A percentile compares a stretch with the other conserved stretches of the same genome.
phyloP scores from a whole-genome alignment of 2,329 filamentous ascomycete genomes.

The Knoxdaviesia capensis region DNA sequence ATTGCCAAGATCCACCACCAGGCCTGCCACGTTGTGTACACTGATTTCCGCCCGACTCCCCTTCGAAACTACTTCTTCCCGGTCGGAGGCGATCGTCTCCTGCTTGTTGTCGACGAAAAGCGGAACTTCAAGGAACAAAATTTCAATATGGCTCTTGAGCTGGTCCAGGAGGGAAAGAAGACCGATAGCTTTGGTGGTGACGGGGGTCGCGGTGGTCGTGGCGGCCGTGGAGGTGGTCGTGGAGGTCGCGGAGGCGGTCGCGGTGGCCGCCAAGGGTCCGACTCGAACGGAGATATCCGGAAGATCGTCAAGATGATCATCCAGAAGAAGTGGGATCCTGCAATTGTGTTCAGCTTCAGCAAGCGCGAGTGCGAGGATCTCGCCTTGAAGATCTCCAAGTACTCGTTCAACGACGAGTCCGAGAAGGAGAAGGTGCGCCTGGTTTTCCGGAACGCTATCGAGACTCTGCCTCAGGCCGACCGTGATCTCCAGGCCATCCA shows the following conservation, averaged over 20 bases:
- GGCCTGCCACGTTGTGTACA: slow-evolving; percentile 97
- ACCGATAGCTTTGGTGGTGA: slow-evolving; percentile 36
- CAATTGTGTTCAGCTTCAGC: slow-evolving; percentile 99
- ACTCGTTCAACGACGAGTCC: slow-evolving; percentile 90
- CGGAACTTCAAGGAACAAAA: slow-evolving; percentile 92
- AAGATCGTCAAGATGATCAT: slow-evolving; percentile 99
- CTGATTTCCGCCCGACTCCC: slow-evolving; percentile 90
- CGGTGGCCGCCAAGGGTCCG: slow-evolving; percentile 51
- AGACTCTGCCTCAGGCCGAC: slow-evolving; percentile 82
- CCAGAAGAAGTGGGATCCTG: slow-evolving; percentile 89
- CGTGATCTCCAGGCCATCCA: slow-evolving; percentile 74
- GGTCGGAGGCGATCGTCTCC: slow-evolving; percentile 76
- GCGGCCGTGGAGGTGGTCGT: slow-evolving; percentile 36
- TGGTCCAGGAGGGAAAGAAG: slow-evolving; percentile 74
- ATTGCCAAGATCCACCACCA: slow-evolving; percentile 96
- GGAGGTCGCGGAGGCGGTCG: slow-evolving; percentile 88
- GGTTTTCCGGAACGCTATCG: slow-evolving; percentile 84
- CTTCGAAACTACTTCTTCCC: slow-evolving; percentile 98
- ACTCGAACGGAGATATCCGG: slow-evolving; percentile 63
- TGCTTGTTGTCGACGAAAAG: slow-evolving; percentile 91
- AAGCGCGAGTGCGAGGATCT: slow-evolving; percentile 90
- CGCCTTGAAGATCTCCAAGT: slow-evolving; percentile 65
- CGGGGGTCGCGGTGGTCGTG: slow-evolving; percentile 81
- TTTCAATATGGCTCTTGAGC: slow-evolving; percentile 86
- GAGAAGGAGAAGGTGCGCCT: slow-evolving; percentile 89